Conservation (phyloP, 768 basidiomycete species). For the Tricholoma terreum region DNA sequence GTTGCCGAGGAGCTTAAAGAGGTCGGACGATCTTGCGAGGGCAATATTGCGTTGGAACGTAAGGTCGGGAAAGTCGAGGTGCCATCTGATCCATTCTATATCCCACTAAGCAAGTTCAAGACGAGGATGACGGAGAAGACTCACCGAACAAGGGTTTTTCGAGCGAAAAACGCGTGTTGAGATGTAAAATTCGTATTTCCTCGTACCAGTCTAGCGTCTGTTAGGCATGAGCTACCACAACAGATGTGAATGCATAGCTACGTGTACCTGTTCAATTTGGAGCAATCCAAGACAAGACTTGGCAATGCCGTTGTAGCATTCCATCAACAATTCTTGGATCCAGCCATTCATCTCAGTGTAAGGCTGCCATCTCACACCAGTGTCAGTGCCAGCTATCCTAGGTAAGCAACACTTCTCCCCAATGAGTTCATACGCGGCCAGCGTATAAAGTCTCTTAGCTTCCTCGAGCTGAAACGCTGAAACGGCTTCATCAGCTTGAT, state of each 20-base stretch:
- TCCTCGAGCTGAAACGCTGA: background rate
- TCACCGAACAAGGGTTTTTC: slow-evolving; percentile 1
- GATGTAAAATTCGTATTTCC: slow-evolving; percentile 3
- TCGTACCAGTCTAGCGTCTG: slow-evolving; percentile 5
- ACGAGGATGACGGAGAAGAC: background rate
- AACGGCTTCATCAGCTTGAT: background rate
- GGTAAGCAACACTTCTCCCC: background rate
- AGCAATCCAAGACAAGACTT: background rate
- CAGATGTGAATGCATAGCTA: background rate
- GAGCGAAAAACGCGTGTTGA: slow-evolving; percentile 2
- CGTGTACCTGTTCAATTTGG: background rate
- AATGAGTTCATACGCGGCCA: background rate
- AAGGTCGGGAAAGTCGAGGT: slow-evolving; percentile 2
- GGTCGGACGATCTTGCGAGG: slow-evolving; percentile 1
- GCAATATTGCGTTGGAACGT: background rate
- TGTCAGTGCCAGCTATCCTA: background rate
- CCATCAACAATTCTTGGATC: background rate
- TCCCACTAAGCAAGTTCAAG: background rate
- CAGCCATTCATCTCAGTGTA: slow-evolving; percentile 2
- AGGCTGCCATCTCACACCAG: slow-evolving; percentile 5
- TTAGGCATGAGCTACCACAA: background rate
- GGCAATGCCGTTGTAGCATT: slow-evolving; percentile 4
- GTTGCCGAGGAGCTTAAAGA: slow-evolving; percentile 1
- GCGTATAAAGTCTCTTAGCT: background rate
- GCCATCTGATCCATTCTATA: slow-evolving; percentile 3